Conservation (phyloP, 2,329 filamentous ascomycete genomes). For the Pyrenophora teres region DNA sequence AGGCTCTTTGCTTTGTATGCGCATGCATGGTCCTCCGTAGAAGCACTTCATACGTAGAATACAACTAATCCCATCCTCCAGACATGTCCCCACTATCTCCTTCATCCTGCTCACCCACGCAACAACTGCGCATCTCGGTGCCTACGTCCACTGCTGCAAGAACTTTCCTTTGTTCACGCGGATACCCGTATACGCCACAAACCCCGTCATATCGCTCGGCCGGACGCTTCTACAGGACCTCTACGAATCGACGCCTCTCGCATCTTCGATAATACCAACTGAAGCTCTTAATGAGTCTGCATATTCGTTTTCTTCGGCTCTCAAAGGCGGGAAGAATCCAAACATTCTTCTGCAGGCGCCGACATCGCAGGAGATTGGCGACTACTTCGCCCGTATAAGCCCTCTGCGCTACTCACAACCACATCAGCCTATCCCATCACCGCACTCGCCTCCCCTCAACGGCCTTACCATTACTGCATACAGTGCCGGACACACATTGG, state of each 20-base stretch:
- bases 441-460: constrained; percentile 85
- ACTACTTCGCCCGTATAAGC: constrained; percentile 88
- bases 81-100: constrained; percentile 88
- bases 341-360: constrained; percentile 70
- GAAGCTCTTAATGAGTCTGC: constrained; percentile 72
- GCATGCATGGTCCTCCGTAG: constrained; percentile 13
- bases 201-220: constrained; percentile 89
- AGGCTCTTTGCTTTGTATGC: constrained; percentile 1
- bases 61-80: constrained; percentile 46
- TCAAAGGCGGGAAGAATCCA: constrained; percentile 50
- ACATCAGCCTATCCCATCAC: constrained; percentile 83
- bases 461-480: constrained; percentile 95
- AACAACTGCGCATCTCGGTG: constrained; percentile 87
- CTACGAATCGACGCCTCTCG: constrained; percentile 87
- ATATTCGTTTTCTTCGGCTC: constrained; percentile 56
- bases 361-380: constrained; percentile 83
- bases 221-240: constrained; percentile 89
- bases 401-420: constrained; percentile 96
- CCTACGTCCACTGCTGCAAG: constrained; percentile 96
- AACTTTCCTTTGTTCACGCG: constrained; percentile 89
- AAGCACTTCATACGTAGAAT: constrained; percentile 8
- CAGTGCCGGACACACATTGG: constrained; percentile 92
- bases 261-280: constrained; percentile 78
- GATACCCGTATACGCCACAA: constrained; percentile 92
- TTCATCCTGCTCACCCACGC: constrained; percentile 94